Evolutionary conservation across 768 basidiomycete genomes (phyloP), one percentile per base, ranked within the genome.

Genomic region (Tremella fuciformis): DNA sequence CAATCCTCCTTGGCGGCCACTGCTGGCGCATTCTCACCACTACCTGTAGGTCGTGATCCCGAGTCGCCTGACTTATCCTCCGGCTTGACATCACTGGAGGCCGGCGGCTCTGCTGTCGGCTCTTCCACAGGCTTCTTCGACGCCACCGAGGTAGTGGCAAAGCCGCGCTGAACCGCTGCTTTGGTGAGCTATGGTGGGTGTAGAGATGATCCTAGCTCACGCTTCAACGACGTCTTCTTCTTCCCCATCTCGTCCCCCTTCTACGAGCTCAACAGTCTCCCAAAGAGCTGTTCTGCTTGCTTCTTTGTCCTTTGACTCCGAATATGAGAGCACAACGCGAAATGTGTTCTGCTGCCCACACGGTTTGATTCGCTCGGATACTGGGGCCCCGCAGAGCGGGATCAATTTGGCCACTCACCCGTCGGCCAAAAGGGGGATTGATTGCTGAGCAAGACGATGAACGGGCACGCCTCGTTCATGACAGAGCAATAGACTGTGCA

Each of bases 221-320:
- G 75, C 53, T 74, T 74, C 53, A 76, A 51, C 11, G 75, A 67
- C 11, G 67, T 37, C 60, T 76, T 76, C 64, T 76, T 76, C 66
- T 76, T 76, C 2, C 65, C 75, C 75, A 76, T 76, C 29, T 34
- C 29, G n/a, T 34, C 6, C 29, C 29, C 11, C 29, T 34, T 11
- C 29, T 34, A 4, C 11, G 29, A 34, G 6, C 29, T 34, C 29
- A 11, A 6, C 29, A 34, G 29, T 34, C 29, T 34, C 29, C 29
- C 4, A 11, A 34, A 6, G 29, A 34, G 29, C 29, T 34, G 29
- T 34, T 34, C 6, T 6, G 29, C 29, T n/a, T 11, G 29, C 29
- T 34, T 34, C 29, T 34, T 34, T 4, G 4, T 11, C 29, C 29
- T 34, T 34, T 34, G 29, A 34, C 29, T 34, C n/a, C n/a, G n/a